phyloP scores from a whole-genome alignment of 345 rosid species.

The Salix suchowensis region DNA sequence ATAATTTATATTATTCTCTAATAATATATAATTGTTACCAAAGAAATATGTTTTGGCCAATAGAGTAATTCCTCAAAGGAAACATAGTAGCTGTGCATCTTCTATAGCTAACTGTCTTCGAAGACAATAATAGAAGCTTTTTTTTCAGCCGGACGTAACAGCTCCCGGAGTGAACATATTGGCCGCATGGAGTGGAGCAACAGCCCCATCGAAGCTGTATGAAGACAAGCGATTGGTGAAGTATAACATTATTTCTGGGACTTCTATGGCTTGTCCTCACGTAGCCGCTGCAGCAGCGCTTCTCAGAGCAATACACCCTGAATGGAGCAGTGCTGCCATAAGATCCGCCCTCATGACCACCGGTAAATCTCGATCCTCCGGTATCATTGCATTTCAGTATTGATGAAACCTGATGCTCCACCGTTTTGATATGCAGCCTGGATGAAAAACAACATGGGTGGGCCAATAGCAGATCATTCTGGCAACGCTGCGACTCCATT shows the following conservation, averaged over 20 bases:
- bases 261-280: conserved; percentile 95
- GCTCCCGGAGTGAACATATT: conserved; percentile 75
- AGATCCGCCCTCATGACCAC: conserved; percentile 75
- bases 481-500: conserved; percentile 56
- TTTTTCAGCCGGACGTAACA: conserved; percentile 66
- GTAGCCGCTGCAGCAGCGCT: conserved; percentile 72
- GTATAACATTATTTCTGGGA: conserved; percentile 56
- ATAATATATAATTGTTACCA: background rate
- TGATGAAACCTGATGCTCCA: background rate
- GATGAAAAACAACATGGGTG: conserved; percentile 40
- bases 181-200: conserved; percentile 78
- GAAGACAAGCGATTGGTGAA: conserved; percentile 40
- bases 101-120: background rate
- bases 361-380: conserved; percentile 16
- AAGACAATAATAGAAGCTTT: background rate
- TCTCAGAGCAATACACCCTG: conserved; percentile 65
- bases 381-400: no score
- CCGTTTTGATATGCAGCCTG: conserved; percentile 37
- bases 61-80: background rate
- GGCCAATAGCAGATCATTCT: conserved; percentile 36
- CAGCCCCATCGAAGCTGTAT: conserved; percentile 40
- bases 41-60: background rate
- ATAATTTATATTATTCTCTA: no score
- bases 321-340: conserved; percentile 84
- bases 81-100: background rate